Percentiles rank a stretch among this genome's conserved stretches.
Evolutionary conservation across 768 basidiomycete genomes (phyloP).

Genomic region (Pleurotus citrinopileatus): DNA sequence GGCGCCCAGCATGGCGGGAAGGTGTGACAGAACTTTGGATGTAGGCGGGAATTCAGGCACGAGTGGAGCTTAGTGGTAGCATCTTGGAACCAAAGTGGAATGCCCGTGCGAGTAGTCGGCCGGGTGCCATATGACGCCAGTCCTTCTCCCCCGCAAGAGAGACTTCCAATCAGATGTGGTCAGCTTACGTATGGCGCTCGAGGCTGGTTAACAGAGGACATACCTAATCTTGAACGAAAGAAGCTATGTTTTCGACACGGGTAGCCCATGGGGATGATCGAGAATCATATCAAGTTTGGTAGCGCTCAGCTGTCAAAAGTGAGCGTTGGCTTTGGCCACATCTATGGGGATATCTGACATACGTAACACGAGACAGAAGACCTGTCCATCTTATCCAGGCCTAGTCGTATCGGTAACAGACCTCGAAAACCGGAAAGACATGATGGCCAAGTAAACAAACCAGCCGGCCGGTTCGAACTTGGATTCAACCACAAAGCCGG

Average conservation of each 20-base stretch:
- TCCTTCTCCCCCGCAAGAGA: neutral
- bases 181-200: neutral
- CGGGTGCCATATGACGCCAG: neutral
- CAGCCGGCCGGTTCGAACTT: too few relatives aligned
- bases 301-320: neutral
- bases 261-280: neutral
- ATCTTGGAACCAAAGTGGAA: neutral
- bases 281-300: neutral
- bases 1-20: neutral
- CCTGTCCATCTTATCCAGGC: neutral
- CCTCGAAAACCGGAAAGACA: neutral
- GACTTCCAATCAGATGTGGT: neutral
- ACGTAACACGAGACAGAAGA: neutral
- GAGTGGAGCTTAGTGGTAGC: neutral
- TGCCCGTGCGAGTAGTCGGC: neutral
- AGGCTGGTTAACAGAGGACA: too few relatives aligned
- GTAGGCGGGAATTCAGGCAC: slow-evolving; percentile 3
- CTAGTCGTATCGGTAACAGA: neutral
- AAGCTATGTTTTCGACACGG: too few relatives aligned
- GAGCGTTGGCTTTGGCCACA: neutral
- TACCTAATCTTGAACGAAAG: too few relatives aligned
- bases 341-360: neutral
- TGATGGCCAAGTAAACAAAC: neutral
- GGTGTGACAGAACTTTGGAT: neutral
- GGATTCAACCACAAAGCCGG: neutral